Base-by-base conservation (phyloP, 2,329 filamentous ascomycete species). In the Ciborinia camelliae region DNA sequence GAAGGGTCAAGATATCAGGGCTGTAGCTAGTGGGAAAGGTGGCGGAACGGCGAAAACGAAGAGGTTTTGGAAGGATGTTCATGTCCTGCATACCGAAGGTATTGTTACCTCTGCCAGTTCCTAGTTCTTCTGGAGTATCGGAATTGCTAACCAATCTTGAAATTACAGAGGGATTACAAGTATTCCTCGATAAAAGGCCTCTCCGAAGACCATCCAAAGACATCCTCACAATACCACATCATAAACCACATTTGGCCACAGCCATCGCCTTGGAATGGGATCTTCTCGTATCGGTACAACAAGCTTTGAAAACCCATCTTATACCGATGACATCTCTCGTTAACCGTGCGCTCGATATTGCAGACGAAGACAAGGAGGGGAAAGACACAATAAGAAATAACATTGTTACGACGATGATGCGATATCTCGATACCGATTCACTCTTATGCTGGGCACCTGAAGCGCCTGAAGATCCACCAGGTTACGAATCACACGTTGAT, bases 201-300 rank as follows among this genome's bases (percentile, higher is more conserved):
- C 85, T 99, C 67, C 88, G 93, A 67, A 92, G 90, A 60, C 90
- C 89, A 0, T 87, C 87, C 62, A 92, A 93, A 74, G 75, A 84
- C 48, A 81, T 91, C 68, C 81, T 99, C 71, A 85, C 83, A 1
- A 73, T 98, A 35, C 93, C 95, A 0, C 72, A 79, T 1, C 84
- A 83, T 64, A 98, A 97, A 79, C 87, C 87, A 39, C 85, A 92
- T 73, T 88, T 98, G 47, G 94, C 94, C 30, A 83, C 88, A 52
- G 91, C 91, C 64, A 87, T 99, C 68, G 95, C 94, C 3, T 79
- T 96, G 52, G 95, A 99, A 80, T 99, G 95, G 95, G 93, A 97
- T 75, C 82, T 89, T 57, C 84, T 99, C 67, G 84, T 88, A 30
- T 90, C 90, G 18, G 87, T 90, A 3, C 89, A 93, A 74, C 91